Conservation (phyloP, 2,329 filamentous ascomycete genomes). For the Colletotrichum cuscutae region DNA sequence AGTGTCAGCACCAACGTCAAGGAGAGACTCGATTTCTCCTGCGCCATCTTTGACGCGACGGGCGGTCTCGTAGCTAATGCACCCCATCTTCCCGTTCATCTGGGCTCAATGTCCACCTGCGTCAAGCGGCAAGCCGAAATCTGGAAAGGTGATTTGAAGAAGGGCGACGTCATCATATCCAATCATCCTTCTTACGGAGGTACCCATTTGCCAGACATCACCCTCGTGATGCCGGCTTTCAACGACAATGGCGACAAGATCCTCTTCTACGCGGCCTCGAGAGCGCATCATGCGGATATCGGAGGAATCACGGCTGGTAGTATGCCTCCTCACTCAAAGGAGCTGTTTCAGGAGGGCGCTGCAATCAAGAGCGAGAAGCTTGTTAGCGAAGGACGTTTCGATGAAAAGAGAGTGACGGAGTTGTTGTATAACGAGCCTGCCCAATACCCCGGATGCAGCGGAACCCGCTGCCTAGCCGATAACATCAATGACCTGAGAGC, state of each 20-base stretch:
- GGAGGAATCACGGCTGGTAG: conserved; percentile 83
- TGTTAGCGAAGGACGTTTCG: conserved; percentile 80
- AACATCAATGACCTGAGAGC: conserved; percentile 87
- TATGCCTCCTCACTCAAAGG: conserved; percentile 80
- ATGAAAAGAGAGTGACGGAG: conserved; percentile 80
- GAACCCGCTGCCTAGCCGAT: conserved; percentile 81
- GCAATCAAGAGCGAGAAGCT: conserved; percentile 75
- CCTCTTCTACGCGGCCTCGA: conserved; percentile 83
- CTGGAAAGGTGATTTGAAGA: conserved; percentile 81
- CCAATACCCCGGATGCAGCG: conserved; percentile 78
- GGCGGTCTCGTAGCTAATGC: conserved; percentile 83
- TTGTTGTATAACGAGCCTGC: conserved; percentile 79
- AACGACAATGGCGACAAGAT: conserved; percentile 72
- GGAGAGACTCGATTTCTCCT: conserved; percentile 84
- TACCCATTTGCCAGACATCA: conserved; percentile 85
- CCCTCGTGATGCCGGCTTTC: conserved; percentile 83
- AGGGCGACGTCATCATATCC: conserved; percentile 83
- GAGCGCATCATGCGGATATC: conserved; percentile 87
- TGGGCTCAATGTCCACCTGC: conserved; percentile 86
- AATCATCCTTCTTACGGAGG: conserved; percentile 88
- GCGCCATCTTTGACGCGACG: conserved; percentile 80
- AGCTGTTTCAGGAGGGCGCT: conserved; percentile 71
- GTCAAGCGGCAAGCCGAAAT: conserved; percentile 82
- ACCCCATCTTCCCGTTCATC: conserved; percentile 82
- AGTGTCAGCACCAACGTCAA: conserved; percentile 86